Evolutionary conservation across 140 eudicot genomes (phyloP).

Genomic region (Senecio squalidus): DNA sequence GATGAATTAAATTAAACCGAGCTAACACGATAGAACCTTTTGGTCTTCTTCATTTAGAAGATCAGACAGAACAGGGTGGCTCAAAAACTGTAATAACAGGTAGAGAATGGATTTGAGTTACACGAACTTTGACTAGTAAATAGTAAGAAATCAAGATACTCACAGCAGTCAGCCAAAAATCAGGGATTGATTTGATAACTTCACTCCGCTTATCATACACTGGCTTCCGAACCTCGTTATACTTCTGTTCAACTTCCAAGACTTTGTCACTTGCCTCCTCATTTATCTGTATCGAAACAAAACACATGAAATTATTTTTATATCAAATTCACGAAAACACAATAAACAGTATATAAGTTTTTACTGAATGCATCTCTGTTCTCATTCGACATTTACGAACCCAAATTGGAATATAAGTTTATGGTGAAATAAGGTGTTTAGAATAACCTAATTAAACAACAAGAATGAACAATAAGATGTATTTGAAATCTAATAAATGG

Average conservation of each 20-base stretch:
- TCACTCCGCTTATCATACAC: constrained; percentile 81
- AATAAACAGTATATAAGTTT: neutral
- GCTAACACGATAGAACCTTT: constrained; percentile 46
- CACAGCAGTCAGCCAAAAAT: constrained; percentile 92
- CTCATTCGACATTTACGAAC: too few relatives aligned
- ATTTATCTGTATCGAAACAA: constrained; percentile 46
- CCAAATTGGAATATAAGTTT: too few relatives aligned
- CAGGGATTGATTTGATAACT: constrained; percentile 69
- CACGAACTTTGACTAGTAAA: neutral
- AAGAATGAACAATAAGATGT: neutral
- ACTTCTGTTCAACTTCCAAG: constrained; percentile 83
- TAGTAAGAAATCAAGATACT: constrained; percentile 19
- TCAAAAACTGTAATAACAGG: constrained; percentile 56
- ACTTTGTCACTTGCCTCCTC: constrained; percentile 94
- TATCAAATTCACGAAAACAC: neutral
- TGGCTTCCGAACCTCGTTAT: constrained; percentile 73
- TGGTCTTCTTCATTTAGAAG: constrained; percentile 84
- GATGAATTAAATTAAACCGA: neutral
- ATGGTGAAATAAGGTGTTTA: neutral
- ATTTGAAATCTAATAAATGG: neutral
- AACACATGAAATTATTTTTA: neutral
- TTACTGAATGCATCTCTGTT: too few relatives aligned
- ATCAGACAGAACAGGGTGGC: constrained; percentile 89
- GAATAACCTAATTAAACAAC: neutral
- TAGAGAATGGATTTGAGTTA: constrained; percentile 1